Percentiles rank a stretch among this genome's conserved stretches.
Evolutionary conservation across 495 filamentous ascomycete species (phyloP).

Genomic region (Xylaria intraflava): DNA sequence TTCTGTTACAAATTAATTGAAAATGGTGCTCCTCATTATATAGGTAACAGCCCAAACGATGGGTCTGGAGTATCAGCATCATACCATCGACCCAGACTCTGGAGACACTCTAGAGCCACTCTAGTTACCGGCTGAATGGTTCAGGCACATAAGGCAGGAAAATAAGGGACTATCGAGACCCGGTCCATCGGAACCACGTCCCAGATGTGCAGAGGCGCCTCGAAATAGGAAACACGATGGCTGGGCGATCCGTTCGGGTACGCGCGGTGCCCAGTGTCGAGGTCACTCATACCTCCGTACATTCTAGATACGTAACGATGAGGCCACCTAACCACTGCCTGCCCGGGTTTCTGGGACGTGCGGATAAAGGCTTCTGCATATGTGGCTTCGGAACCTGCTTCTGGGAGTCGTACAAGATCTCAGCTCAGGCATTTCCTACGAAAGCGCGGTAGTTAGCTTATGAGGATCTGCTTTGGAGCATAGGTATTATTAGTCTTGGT

Average conservation of each 20-base stretch:
- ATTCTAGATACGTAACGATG: not conserved
- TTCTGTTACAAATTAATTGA: too few relatives aligned
- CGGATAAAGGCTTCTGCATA: not conserved
- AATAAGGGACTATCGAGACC: not conserved
- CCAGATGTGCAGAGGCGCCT: not conserved
- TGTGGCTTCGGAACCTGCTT: not conserved
- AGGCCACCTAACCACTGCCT: not conserved
- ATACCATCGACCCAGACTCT: too few relatives aligned
- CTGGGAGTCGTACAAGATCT: not conserved
- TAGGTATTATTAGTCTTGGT: too few relatives aligned
- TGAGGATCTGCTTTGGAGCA: too few relatives aligned
- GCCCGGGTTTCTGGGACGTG: not conserved
- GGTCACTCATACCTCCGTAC: not conserved
- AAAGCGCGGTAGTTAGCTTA: not conserved
- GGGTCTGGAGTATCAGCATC: too few relatives aligned
- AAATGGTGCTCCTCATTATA: too few relatives aligned
- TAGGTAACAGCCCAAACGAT: too few relatives aligned
- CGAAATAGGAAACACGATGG: too few relatives aligned
- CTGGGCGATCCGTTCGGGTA: too few relatives aligned
- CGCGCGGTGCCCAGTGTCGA: too few relatives aligned
- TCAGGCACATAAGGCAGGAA: not conserved
- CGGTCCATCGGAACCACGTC: not conserved
- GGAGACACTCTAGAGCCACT: too few relatives aligned
- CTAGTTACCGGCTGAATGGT: conserved; percentile 1
- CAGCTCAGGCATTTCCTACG: not conserved